phyloP scores from a whole-genome alignment of 2,329 filamentous ascomycete genomes.

The Aureobasidium musti region DNA sequence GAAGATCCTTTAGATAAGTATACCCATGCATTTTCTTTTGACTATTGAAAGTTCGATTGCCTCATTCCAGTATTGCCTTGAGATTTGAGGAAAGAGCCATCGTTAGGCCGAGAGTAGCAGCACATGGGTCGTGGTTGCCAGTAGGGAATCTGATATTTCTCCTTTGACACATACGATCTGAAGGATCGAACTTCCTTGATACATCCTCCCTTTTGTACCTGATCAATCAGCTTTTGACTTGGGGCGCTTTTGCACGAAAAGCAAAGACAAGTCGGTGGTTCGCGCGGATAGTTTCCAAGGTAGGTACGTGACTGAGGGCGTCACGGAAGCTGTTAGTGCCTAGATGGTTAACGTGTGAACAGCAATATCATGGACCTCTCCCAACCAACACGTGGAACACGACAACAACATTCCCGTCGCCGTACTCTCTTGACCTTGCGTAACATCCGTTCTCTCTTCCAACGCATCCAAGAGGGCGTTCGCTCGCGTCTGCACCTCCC shows the following conservation, averaged over 20 bases:
- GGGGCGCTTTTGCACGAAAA: too few species aligned
- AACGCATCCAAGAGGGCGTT: background rate
- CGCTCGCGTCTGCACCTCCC: conserved; percentile 13
- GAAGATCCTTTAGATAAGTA: conserved; percentile 18
- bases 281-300: background rate
- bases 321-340: background rate
- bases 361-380: conserved; percentile 4
- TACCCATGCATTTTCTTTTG: conserved; percentile 25
- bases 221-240: too few species aligned
- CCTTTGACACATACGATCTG: background rate
- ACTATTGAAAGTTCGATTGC: background rate
- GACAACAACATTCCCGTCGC: background rate
- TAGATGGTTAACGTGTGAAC: background rate
- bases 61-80: background rate
- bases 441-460: background rate
- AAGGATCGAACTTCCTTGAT: background rate
- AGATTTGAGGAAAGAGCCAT: background rate
- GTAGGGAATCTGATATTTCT: background rate
- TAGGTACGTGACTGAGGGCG: conserved; percentile 10
- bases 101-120: background rate
- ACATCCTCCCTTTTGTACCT: background rate
- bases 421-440: background rate
- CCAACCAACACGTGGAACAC: conserved; percentile 2
- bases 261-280: too few species aligned
- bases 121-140: background rate